Evolutionary conservation across 2,329 filamentous ascomycete genomes (phyloP).

Genomic region (Alternaria sp.): DNA sequence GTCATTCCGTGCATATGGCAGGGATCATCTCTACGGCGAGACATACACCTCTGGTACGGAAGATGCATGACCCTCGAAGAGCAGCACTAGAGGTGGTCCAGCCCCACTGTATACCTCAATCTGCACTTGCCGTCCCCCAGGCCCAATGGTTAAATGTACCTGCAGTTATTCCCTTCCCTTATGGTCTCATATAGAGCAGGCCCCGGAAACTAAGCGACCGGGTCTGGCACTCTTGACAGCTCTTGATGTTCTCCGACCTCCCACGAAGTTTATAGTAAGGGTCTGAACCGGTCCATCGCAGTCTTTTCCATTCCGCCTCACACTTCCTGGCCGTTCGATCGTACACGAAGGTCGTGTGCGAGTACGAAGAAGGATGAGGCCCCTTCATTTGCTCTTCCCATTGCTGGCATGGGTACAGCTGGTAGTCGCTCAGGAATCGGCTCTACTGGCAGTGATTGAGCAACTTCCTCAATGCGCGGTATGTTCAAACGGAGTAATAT

Average conservation of each 20-base stretch:
- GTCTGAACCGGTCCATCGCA: neutral
- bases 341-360: neutral
- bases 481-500: conserved; percentile 5
- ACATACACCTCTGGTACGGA: conserved; percentile 1
- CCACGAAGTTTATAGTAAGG: neutral
- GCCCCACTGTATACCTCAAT: conserved; percentile 3
- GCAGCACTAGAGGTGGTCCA: conserved; percentile 1
- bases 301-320: neutral
- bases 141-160: conserved; percentile 2
- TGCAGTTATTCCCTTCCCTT: conserved; percentile 4
- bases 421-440: conserved; percentile 19
- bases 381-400: conserved; percentile 20
- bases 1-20: neutral
- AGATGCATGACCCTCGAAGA: conserved; percentile 7
- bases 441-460: conserved; percentile 13
- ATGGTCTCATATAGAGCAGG: conserved; percentile 7
- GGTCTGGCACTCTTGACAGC: neutral
- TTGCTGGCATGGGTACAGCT: conserved; percentile 21
- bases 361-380: conserved; percentile 20
- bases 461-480: conserved; percentile 28
- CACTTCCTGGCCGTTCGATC: neutral
- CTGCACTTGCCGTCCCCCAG: conserved; percentile 4
- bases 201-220: conserved; percentile 1
- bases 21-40: conserved; percentile 7
- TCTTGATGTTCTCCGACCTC: conserved; percentile 6